Evolutionary conservation across 768 basidiomycete genomes (phyloP).

Genomic region (Lentinula boryana): DNA sequence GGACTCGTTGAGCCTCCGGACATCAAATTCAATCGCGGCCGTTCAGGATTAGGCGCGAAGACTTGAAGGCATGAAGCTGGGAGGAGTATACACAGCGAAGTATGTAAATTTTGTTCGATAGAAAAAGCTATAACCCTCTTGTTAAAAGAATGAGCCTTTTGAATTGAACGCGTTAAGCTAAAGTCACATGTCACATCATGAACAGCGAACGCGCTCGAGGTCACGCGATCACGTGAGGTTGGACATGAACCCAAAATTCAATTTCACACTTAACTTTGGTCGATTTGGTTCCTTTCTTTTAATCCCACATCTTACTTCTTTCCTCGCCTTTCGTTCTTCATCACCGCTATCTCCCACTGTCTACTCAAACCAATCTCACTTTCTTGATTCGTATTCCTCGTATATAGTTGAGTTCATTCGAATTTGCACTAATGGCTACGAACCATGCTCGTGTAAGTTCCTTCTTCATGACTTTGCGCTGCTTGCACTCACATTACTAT

Average conservation of each 20-base stretch:
- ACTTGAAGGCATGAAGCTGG: background rate
- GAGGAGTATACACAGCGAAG: background rate
- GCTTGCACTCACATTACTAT: background rate
- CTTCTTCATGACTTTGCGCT: conserved; percentile 10
- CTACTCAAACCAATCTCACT: conserved; percentile 13
- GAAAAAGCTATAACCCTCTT: no score
- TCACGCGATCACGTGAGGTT: conserved; percentile 12
- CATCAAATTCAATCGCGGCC: conserved; percentile 15
- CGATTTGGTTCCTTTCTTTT: conserved; percentile 23
- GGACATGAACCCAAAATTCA: conserved; percentile 4
- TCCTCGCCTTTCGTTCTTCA: conserved; percentile 10
- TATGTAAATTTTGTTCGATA: no score
- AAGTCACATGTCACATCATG: no score
- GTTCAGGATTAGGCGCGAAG: conserved; percentile 53
- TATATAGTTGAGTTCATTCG: conserved; percentile 23
- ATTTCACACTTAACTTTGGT: conserved; percentile 20
- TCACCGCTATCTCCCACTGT: conserved; percentile 20
- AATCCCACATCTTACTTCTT: conserved; percentile 10
- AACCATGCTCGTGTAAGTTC: conserved; percentile 53
- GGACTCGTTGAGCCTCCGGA: conserved; percentile 48
- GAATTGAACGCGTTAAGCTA: background rate
- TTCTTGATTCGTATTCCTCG: conserved; percentile 23
- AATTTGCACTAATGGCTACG: conserved; percentile 40
- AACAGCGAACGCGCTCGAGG: background rate
- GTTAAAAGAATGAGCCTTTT: no score